phyloP scores from a whole-genome alignment of 495 filamentous ascomycete genomes.

The Penicillium silybi region DNA sequence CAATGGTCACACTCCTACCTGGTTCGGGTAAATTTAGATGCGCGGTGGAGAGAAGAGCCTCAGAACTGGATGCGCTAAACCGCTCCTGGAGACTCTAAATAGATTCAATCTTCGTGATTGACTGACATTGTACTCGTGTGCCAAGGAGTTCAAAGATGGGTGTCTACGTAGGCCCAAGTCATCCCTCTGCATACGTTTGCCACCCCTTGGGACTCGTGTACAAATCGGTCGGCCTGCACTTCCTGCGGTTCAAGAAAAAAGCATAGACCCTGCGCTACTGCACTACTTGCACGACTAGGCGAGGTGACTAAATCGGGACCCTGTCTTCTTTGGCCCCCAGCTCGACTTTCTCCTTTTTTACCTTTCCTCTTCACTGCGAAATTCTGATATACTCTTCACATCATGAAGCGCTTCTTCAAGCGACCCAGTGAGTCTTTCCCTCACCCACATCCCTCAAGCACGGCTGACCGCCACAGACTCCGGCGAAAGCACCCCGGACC shows the following conservation, averaged over 20 bases:
- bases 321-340: not conserved
- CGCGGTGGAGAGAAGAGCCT: not conserved
- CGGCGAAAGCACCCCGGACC: constrained; percentile 14
- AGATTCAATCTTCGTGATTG: not conserved
- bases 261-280: not conserved
- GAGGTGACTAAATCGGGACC: not conserved
- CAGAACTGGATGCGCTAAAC: not conserved
- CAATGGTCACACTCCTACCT: not conserved
- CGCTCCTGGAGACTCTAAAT: too few species aligned
- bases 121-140: not conserved
- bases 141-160: too few species aligned
- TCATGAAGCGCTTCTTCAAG: constrained; percentile 18
- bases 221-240: not conserved
- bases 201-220: not conserved
- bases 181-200: not conserved
- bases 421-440: constrained; percentile 17
- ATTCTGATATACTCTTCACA: not conserved
- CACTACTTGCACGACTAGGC: not conserved
- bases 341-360: not conserved
- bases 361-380: not conserved
- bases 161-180: not conserved
- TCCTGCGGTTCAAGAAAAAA: not conserved
- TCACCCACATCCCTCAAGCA: constrained; percentile 2
- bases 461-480: constrained; percentile 18
- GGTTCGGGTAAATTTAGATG: constrained; percentile 1